A percentile compares a stretch with the other conserved stretches of the same genome.
phyloP scores from a whole-genome alignment of 257 asterid species.

The Przewalskia tangutica region DNA sequence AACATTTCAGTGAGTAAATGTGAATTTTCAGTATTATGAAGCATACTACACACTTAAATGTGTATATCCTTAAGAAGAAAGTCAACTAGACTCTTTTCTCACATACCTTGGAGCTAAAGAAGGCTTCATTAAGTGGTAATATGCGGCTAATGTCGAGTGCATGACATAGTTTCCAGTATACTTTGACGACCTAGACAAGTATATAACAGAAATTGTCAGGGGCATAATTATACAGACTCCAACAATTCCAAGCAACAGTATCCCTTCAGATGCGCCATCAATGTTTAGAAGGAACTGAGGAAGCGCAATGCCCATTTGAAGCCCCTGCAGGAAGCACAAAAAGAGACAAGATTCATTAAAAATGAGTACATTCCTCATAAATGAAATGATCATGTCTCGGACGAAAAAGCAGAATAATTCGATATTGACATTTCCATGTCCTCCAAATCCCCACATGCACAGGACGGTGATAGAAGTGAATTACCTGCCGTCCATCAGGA shows the following conservation, averaged over 20 bases:
- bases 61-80: neutral
- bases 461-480: neutral
- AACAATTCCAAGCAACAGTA: slow-evolving; percentile 87
- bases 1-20: neutral
- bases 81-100: neutral
- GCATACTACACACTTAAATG: neutral
- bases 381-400: neutral
- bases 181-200: slow-evolving; percentile 87
- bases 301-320: slow-evolving; percentile 97
- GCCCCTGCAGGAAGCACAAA: slow-evolving; percentile 44
- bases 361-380: neutral
- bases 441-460: neutral
- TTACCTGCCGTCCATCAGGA: slow-evolving; percentile 99
- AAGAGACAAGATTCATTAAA: slow-evolving; percentile 2
- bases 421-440: neutral
- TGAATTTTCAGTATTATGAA: neutral
- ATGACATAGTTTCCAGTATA: slow-evolving; percentile 96
- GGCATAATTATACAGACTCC: slow-evolving; percentile 94
- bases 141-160: slow-evolving; percentile 88
- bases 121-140: slow-evolving; percentile 92
- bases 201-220: slow-evolving; percentile 76
- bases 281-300: slow-evolving; percentile 86
- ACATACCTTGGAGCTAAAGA: slow-evolving; percentile 95
- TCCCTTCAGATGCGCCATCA: slow-evolving; percentile 93
- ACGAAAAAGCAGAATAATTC: neutral